Percentiles rank a stretch among this genome's conserved stretches.
Evolutionary conservation across 805 yeast genomes (phyloP).

Genomic region (Ogataea populi-albae): DNA sequence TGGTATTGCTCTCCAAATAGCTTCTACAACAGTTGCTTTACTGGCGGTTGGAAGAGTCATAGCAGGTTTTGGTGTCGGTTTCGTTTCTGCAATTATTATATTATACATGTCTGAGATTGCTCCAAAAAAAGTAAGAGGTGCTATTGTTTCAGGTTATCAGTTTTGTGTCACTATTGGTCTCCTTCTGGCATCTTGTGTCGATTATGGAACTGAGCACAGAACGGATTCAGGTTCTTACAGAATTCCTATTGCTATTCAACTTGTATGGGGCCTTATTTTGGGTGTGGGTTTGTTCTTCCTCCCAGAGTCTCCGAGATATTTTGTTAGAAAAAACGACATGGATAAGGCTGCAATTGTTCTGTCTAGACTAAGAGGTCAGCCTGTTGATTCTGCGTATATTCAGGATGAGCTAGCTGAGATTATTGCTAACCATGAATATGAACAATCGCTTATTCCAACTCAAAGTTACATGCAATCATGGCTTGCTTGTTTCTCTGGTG

Average conservation of each 20-base stretch:
- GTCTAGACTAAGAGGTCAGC: slow-evolving; percentile 52
- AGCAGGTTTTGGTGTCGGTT: slow-evolving; percentile 79
- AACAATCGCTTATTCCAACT: slow-evolving; percentile 34
- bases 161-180: slow-evolving; percentile 64
- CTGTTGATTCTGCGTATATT: slow-evolving; percentile 44
- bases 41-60: slow-evolving; percentile 67
- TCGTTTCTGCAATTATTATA: slow-evolving; percentile 72
- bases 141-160: slow-evolving; percentile 73
- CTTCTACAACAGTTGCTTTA: slow-evolving; percentile 44
- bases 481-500: slow-evolving; percentile 44
- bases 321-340: slow-evolving; percentile 52
- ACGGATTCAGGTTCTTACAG: slow-evolving; percentile 60
- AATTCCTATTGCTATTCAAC: slow-evolving; percentile 72
- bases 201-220: slow-evolving; percentile 61
- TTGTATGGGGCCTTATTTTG: slow-evolving; percentile 64
- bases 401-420: slow-evolving; percentile 50
- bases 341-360: slow-evolving; percentile 59
- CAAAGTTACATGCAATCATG: slow-evolving; percentile 38
- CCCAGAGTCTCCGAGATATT: slow-evolving; percentile 78
- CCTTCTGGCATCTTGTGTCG: slow-evolving; percentile 64
- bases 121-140: slow-evolving; percentile 76
- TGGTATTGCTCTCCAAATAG: slow-evolving; percentile 49
- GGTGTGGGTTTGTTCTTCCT: slow-evolving; percentile 60
- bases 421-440: slow-evolving; percentile 49
- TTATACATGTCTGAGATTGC: slow-evolving; percentile 77